A percentile compares a stretch with the other conserved stretches of the same genome.
These are phyloP conservation scores for Wallacemonas sp. DNA, from an alignment of 208 protist species.

Conservation along the genomic window DNA sequence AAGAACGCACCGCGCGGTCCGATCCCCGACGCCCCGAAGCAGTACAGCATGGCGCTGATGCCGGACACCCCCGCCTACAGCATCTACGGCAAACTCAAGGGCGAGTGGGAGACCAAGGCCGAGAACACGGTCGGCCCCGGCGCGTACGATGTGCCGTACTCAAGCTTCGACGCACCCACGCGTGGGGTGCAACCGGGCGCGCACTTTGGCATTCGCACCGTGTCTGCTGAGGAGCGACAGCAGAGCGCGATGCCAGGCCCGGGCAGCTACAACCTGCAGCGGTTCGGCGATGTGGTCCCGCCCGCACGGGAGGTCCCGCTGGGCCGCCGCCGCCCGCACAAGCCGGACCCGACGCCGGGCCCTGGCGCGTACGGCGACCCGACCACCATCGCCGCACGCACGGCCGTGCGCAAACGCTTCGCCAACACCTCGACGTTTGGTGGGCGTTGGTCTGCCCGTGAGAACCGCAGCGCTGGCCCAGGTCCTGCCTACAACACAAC, in stretches of 20 bases:
- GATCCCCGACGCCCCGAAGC: conserved; percentile 35
- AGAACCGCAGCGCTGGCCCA: conserved; percentile 42
- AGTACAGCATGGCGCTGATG: conserved; percentile 69
- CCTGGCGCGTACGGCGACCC: conserved; percentile 81
- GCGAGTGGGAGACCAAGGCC: conserved; percentile 30
- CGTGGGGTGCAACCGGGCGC: conserved; percentile 38
- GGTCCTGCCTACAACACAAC: conserved; percentile 65
- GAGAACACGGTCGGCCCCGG: conserved; percentile 39
- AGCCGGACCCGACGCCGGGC: conserved; percentile 28
- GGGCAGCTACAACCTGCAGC: conserved; percentile 40
- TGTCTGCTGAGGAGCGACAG: conserved; percentile 28
- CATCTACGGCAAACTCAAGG: conserved; percentile 50
- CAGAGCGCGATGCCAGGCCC: conserved; percentile 43
- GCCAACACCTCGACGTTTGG: conserved; percentile 59
- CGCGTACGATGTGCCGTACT: conserved; percentile 48
- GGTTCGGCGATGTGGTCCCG: conserved; percentile 33
- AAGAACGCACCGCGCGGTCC: not conserved
- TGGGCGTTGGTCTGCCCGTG: conserved; percentile 31
- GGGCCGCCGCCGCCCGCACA: conserved; percentile 7
- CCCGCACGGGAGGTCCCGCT: conserved; percentile 9
- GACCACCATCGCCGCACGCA: conserved; percentile 63
- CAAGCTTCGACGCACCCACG: conserved; percentile 33
- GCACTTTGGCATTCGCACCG: conserved; percentile 57
- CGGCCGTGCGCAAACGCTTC: conserved; percentile 27
- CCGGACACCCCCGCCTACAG: conserved; percentile 71